phyloP scores from a whole-genome alignment of 305 asterid genomes.

The Caryopteris hybrid region DNA sequence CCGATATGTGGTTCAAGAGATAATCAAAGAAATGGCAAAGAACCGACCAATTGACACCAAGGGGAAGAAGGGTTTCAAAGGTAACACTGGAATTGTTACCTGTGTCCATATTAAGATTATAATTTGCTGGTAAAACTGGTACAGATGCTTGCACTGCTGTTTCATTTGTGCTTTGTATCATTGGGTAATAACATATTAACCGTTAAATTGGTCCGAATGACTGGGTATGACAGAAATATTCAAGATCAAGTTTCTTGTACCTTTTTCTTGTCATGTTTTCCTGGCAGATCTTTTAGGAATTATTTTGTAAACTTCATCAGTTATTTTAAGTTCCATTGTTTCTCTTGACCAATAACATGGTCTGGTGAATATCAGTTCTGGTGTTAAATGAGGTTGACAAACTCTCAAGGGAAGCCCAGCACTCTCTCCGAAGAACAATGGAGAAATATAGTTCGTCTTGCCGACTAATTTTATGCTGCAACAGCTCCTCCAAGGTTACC shows the following conservation, averaged over 20 bases:
- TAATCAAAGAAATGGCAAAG: slow-evolving; percentile 95
- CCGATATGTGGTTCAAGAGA: slow-evolving; percentile 93
- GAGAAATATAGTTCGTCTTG: slow-evolving; percentile 96
- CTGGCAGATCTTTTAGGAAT: slow-evolving; percentile 6
- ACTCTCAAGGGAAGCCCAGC: slow-evolving; percentile 98
- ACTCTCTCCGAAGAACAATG: slow-evolving; percentile 97
- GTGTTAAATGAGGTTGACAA: slow-evolving; percentile 96
- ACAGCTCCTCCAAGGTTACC: slow-evolving; percentile 94
- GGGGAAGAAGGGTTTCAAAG: slow-evolving; percentile 94
- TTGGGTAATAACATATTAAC: background rate
- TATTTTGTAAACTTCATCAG: slow-evolving; percentile 11
- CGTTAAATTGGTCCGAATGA: background rate
- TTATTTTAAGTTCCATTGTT: slow-evolving; percentile 7
- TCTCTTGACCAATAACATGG: slow-evolving; percentile 23
- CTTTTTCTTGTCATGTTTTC: background rate
- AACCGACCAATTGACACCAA: slow-evolving; percentile 88
- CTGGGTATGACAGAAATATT: background rate
- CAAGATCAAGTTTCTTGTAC: background rate
- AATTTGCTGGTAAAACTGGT: background rate
- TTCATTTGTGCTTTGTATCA: background rate
- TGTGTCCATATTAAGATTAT: background rate
- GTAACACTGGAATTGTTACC: slow-evolving; percentile 32
- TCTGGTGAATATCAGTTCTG: slow-evolving; percentile 49
- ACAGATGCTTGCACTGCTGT: background rate
- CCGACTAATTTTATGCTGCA: slow-evolving; percentile 89